Base-by-base conservation (phyloP, 495 filamentous ascomycete species). In the Talaromyces stipitatus region DNA sequence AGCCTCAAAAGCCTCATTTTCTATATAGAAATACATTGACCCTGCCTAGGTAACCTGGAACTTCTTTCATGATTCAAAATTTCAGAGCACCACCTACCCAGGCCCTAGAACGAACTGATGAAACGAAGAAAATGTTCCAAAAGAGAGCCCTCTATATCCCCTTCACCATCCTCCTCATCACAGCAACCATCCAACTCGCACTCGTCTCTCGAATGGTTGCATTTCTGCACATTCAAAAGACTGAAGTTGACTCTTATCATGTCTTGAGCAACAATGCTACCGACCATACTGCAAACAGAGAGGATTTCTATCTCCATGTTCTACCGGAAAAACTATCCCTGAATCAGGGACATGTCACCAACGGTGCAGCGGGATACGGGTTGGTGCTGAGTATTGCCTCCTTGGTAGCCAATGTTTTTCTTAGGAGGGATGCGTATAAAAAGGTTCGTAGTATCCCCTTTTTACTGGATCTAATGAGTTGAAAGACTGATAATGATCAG, bases 181-280 rank as follows among this genome's bases (percentile, higher is more conserved):
- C 46, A n/a, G 32, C 54, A 20, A 55, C 54, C 36, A 28, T 55
- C 24, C 54, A 55, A 45, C 54, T 55, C 54, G 32, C 54, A 11
- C 36, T 55, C 14, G 54, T 55, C 33, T 55, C 54, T 11, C 54
- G 36, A 10, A 55, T 55, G 54, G 54, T 55, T 3, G 36, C 54
- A 7, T 55, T 55, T 22, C 18, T 55, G 33, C 54, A 55, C 26
- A 55, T 55, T 20, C 54, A 55, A 46, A 46, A 55, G 54, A 28
- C 54, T 1, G 32, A 55, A 45, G 26, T 55, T 18, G 26, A n/a
- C 14, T 30, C 36, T n/a, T 55, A 55, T 28, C 38, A 20, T 23
- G 26, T 41, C 23, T 14, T 55, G 14, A 14, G 8, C 20, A 55
- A 18, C 10, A 6, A 28, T 18, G 20, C 52, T 12, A 20, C 9